These are phyloP conservation scores for Tardiomyces blankii DNA, from an alignment of 1,139 yeast species.

Conservation along the genomic window DNA sequence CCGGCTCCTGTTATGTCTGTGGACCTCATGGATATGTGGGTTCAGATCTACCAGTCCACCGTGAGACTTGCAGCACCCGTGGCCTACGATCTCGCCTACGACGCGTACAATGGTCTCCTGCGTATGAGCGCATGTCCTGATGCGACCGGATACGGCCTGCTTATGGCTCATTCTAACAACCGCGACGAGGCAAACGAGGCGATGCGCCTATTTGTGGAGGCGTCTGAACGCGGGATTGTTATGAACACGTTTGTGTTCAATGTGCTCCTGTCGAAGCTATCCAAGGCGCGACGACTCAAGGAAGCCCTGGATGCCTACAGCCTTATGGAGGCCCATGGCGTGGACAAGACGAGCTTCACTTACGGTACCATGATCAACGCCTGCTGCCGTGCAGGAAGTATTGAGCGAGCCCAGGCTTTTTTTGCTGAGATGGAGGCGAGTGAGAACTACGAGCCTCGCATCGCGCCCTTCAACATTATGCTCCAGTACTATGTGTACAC, in stretches of 20 bases:
- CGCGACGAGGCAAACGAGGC: constrained; percentile 13
- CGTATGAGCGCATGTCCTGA: constrained; percentile 26
- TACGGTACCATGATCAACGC: constrained; percentile 33
- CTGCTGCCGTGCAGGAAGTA: constrained; percentile 28
- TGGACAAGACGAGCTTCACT: constrained; percentile 24
- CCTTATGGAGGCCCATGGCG: constrained; percentile 24
- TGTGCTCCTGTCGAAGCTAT: constrained; percentile 26
- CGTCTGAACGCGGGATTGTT: constrained; percentile 18
- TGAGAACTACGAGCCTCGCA: constrained; percentile 21
- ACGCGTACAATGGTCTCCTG: constrained; percentile 20
- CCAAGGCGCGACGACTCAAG: constrained; percentile 26
- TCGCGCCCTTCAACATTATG: constrained; percentile 31
- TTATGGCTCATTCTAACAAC: constrained; percentile 13
- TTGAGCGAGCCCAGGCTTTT: constrained; percentile 22
- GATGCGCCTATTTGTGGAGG: constrained; percentile 25
- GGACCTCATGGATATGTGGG: not conserved
- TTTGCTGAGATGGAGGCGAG: constrained; percentile 28
- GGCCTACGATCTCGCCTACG: constrained; percentile 16
- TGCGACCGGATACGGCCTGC: constrained; percentile 27
- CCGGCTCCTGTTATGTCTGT: not conserved
- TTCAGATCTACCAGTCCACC: not conserved
- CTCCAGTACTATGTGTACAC: constrained; percentile 29
- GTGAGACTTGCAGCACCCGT: constrained; percentile 16
- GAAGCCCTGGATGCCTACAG: constrained; percentile 23
- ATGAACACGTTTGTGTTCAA: constrained; percentile 29